phyloP scores from a whole-genome alignment of 164 flowering plant genomes.

The Vitis amurensis region DNA sequence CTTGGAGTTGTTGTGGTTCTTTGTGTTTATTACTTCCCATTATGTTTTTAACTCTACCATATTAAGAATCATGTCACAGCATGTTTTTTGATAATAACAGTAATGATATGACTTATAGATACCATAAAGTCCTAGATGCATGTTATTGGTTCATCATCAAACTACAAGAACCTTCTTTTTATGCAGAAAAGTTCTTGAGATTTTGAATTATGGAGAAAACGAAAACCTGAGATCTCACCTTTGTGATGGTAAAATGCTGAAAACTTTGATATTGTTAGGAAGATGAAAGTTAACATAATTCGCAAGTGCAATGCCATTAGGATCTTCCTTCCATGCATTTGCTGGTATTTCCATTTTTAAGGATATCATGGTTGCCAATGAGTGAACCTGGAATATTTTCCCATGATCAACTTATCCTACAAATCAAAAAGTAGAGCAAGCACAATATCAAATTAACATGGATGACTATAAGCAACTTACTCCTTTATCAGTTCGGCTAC shows the following conservation, averaged over 20 bases:
- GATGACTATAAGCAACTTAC: conserved; percentile 34
- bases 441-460: not conserved
- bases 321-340: conserved; percentile 77
- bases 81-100: too few relatives aligned
- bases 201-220: not conserved
- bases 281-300: conserved; percentile 57
- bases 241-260: conserved; percentile 83
- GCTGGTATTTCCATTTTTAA: conserved; percentile 93
- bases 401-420: not conserved
- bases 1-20: too few relatives aligned
- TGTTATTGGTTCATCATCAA: not conserved
- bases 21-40: too few relatives aligned
- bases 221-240: conserved; percentile 37
- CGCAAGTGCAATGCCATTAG: conserved; percentile 73
- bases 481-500: conserved; percentile 98
- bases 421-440: not conserved
- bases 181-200: not conserved
- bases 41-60: too few relatives aligned
- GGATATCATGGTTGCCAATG: conserved; percentile 79
- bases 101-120: too few relatives aligned
- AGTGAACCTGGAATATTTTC: conserved; percentile 64
- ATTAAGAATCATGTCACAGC: too few relatives aligned
- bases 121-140: not conserved
- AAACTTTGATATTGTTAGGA: conserved; percentile 70
- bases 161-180: not conserved